phyloP scores from a whole-genome alignment of 371 early-diverging fungal species.

The Syncephalis fuscata region DNA sequence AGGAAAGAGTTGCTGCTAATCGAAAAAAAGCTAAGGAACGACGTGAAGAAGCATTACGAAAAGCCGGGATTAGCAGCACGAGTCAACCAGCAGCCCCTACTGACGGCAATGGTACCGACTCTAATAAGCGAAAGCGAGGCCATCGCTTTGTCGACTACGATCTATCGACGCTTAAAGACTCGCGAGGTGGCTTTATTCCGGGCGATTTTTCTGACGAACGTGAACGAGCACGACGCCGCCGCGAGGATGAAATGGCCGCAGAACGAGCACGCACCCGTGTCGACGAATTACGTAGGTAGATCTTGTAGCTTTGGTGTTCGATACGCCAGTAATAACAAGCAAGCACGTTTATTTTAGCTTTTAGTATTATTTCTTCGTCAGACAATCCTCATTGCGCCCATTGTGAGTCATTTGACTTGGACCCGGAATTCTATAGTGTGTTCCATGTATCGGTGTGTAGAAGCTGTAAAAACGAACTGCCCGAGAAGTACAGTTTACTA shows the following conservation, averaged over 20 bases:
- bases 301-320: too few relatives aligned
- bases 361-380: slow-evolving; percentile 1
- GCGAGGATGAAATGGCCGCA: slow-evolving; percentile 11
- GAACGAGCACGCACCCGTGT: slow-evolving; percentile 12
- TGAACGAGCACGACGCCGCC: slow-evolving; percentile 25
- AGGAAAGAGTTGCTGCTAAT: too few relatives aligned
- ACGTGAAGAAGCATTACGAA: too few relatives aligned
- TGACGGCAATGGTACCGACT: too few relatives aligned
- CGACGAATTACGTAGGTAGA: slow-evolving; percentile 3
- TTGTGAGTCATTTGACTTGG: slow-evolving; percentile 7
- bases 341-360: slow-evolving; percentile 15
- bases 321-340: too few relatives aligned
- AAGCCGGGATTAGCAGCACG: too few relatives aligned
- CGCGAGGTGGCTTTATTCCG: slow-evolving; percentile 68
- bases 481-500: slow-evolving; percentile 13
- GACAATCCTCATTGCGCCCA: slow-evolving; percentile 8
- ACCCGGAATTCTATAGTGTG: slow-evolving; percentile 4
- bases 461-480: slow-evolving; percentile 5
- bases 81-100: too few relatives aligned
- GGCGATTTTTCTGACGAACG: slow-evolving; percentile 22
- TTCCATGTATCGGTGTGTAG: slow-evolving; percentile 7
- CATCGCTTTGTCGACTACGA: slow-evolving; percentile 54
- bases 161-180: slow-evolving; percentile 55
- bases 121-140: slow-evolving; percentile 3
- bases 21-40: too few relatives aligned